A percentile compares a stretch with the other conserved stretches of the same genome.
Conservation (phyloP, 306 rosid genomes). For the Alnus rubra region DNA sequence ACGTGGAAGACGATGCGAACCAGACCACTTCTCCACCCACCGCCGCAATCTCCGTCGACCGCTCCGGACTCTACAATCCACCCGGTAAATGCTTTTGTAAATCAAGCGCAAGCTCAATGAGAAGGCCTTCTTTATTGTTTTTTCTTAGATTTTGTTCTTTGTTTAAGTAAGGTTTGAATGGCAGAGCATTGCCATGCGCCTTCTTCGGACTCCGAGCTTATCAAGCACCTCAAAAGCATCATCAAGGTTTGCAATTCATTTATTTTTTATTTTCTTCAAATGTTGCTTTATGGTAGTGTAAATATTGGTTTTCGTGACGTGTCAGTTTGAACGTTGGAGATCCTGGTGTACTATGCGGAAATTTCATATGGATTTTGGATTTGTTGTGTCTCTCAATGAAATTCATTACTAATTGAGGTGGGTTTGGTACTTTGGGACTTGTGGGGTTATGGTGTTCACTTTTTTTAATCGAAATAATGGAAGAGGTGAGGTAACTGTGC, state of each 20-base stretch:
- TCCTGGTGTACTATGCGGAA: too few relatives aligned
- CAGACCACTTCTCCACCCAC: conserved; percentile 31
- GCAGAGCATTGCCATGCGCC: conserved; percentile 55
- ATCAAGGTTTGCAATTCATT: conserved; percentile 34
- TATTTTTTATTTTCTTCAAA: not conserved
- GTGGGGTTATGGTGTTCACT: not conserved
- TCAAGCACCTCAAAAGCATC: conserved; percentile 61
- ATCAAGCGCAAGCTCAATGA: not conserved
- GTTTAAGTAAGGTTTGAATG: not conserved
- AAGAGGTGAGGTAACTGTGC: not conserved
- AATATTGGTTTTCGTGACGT: not conserved
- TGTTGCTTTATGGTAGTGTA: not conserved
- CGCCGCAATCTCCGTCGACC: conserved; percentile 48
- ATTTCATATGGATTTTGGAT: too few relatives aligned
- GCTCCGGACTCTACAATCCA: conserved; percentile 50
- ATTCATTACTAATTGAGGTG: not conserved
- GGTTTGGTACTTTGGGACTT: not conserved
- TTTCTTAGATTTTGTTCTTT: not conserved
- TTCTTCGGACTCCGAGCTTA: conserved; percentile 49
- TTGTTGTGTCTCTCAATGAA: not conserved
- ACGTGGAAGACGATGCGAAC: conserved; percentile 19
- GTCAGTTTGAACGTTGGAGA: too few relatives aligned
- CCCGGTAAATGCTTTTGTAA: conserved; percentile 24
- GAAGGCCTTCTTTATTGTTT: not conserved
- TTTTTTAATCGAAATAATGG: not conserved